These are phyloP conservation scores for Vitis cinerea DNA, from an alignment of 164 flowering plant species.

Conservation along the genomic window DNA sequence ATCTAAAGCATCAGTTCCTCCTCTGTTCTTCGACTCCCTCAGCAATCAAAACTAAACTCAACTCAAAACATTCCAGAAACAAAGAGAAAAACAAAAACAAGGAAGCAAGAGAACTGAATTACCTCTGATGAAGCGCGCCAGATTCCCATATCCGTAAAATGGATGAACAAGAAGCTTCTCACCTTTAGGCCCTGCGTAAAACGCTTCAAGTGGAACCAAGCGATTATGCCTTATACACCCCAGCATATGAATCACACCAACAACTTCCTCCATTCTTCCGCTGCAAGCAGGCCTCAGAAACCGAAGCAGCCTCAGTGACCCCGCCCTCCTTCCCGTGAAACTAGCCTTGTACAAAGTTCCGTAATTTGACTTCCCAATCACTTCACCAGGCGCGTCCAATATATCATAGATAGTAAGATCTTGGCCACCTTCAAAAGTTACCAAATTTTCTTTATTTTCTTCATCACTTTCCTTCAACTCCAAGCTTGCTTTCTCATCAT, in stretches of 20 bases:
- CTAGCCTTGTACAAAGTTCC: conserved; percentile 88
- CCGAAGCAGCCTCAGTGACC: conserved; percentile 51
- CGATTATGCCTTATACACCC: conserved; percentile 74
- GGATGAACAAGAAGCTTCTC: conserved; percentile 93
- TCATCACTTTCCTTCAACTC: conserved; percentile 23
- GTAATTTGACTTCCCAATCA: conserved; percentile 82
- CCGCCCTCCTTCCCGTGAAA: conserved; percentile 35
- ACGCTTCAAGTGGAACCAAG: conserved; percentile 81
- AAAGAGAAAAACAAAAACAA: conserved; percentile 1
- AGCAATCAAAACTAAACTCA: conserved; percentile 1
- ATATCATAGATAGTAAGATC: conserved; percentile 65
- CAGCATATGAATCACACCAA: conserved; percentile 42
- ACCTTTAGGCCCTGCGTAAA: conserved; percentile 81
- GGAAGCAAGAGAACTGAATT: conserved; percentile 7
- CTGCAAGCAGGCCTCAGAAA: conserved; percentile 82
- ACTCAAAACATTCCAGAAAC: not conserved
- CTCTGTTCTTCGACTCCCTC: conserved; percentile 4
- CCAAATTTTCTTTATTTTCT: conserved; percentile 44
- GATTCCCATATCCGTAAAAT: conserved; percentile 55
- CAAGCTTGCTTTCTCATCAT: conserved; percentile 20
- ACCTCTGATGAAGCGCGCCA: conserved; percentile 80
- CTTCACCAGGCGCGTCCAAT: conserved; percentile 93
- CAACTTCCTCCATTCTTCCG: conserved; percentile 35
- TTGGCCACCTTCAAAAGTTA: conserved; percentile 64
- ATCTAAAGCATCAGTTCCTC: too few relatives aligned